Conservation (phyloP, 225 moss, liverwort and hornwort genomes). For the Pleurozium schreberi region DNA sequence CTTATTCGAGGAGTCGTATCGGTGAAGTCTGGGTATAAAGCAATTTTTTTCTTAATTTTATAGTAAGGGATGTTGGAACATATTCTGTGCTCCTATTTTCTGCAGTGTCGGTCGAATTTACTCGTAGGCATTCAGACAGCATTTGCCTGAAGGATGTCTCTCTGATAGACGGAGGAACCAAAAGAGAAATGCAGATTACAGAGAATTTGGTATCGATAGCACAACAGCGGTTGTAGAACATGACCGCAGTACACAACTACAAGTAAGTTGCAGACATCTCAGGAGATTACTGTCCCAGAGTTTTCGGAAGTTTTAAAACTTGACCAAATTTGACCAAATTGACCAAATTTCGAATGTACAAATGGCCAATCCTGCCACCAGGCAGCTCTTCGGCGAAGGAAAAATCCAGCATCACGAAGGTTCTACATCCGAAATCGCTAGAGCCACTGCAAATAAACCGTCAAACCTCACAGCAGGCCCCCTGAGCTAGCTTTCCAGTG, state of each 20-base stretch:
- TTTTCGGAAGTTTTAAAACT: too few relatives aligned
- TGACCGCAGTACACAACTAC: neutral
- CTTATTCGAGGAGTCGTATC: neutral
- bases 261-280: neutral
- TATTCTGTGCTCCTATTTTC: neutral
- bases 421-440: neutral
- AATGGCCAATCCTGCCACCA: neutral
- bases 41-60: neutral
- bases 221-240: neutral
- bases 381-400: neutral
- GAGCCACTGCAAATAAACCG: neutral
- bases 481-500: neutral
- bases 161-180: neutral
- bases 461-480: neutral
- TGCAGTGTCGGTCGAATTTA: neutral
- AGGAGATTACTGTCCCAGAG: neutral
- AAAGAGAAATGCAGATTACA: neutral
- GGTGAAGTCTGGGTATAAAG: neutral
- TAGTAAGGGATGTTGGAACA: neutral
- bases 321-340: too few relatives aligned
- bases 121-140: neutral
- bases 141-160: neutral
- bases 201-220: too few relatives aligned
- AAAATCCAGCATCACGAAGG: neutral
- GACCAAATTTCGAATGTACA: neutral